Base-by-base conservation (phyloP, 257 asterid genomes). In the Penstemon newberryi region DNA sequence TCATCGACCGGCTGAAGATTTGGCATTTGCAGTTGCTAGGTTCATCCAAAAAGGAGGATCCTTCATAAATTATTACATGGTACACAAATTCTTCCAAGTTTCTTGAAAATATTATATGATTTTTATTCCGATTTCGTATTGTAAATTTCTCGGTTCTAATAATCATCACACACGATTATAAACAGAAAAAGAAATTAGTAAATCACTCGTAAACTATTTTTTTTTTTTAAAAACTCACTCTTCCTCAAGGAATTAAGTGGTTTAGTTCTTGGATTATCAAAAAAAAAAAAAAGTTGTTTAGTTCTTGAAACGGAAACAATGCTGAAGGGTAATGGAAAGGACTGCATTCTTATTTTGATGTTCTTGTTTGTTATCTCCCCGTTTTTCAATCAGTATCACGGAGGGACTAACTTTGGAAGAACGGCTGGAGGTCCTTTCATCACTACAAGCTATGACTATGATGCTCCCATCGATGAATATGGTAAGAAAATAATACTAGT, bases 391-490 rank as follows among this genome's bases (percentile, higher is more conserved):
- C 80, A 93, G 99, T 93, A 86, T 78, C 99, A 93, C 50, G 99
- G 99, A 50, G 99, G 99, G 77, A 93, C 97, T 39, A 93, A 90
- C 79, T 93, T 90, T 51, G 99, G 97, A 75, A 83, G 97, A 81
- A 85, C 96, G 37, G 89, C 99, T 8, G 99, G 99, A 74, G 99
- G 99, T 50, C 99, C 99, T 66, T 93, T 87, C 54, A 66, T 90
- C 47, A 93, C 99, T 7, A 93, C 99, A 64, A 93, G 99, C 85
- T 93, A 93, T 4, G 99, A 93, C 81, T 93, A 93, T 8, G 99
- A 93, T 80, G 99, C 99, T 75, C 99, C 99, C 38, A 87, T 93
- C 18, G 99, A 93, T 75, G 99, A 93, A 88, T 93, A 88, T 39
- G 99, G 99, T 92, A 54, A 71, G 85, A 43, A 15, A 63, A 61